Evolutionary conservation across 192 early-diverging fungal genomes (phyloP).

Genomic region (Diversispora epigaea): DNA sequence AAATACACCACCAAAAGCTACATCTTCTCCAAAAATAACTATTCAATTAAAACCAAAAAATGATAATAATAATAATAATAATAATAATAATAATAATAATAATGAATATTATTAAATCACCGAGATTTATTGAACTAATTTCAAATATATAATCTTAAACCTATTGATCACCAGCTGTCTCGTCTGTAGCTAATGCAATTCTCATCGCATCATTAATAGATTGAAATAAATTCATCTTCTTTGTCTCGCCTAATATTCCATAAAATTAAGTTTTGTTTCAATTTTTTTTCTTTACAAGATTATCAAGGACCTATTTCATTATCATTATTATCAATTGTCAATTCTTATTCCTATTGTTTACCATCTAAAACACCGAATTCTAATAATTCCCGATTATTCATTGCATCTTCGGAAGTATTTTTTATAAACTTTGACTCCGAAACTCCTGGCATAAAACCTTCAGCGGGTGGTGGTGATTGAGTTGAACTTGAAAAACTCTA

Average conservation of each 20-base stretch:
- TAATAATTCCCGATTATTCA: slow-evolving; percentile 68
- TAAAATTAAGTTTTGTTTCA: not conserved
- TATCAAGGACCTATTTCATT: not conserved
- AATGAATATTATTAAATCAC: no score
- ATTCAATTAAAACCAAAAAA: not conserved
- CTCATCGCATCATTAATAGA: slow-evolving; percentile 94
- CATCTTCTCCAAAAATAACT: slow-evolving; percentile 97
- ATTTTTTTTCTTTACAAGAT: not conserved
- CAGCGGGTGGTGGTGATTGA: slow-evolving; percentile 61
- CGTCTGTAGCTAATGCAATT: slow-evolving; percentile 81
- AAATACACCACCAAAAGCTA: slow-evolving; percentile 97
- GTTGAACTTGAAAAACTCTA: not conserved
- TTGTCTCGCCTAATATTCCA: slow-evolving; percentile 57
- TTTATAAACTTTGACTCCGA: slow-evolving; percentile 77
- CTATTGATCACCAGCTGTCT: slow-evolving; percentile 62
- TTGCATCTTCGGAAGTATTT: slow-evolving; percentile 66
- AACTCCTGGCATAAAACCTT: slow-evolving; percentile 83
- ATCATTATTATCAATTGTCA: not conserved
- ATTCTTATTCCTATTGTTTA: slow-evolving; percentile 26
- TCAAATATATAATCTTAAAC: not conserved
- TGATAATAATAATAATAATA: no score
- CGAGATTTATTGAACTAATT: not conserved
- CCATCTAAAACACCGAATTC: slow-evolving; percentile 57
- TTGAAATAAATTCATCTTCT: slow-evolving; percentile 94
- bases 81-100: no score